A percentile compares a stretch with the other conserved stretches of the same genome.
Evolutionary conservation across 179 eudicot genomes (phyloP).

Genomic region (Carnegiea gigantea): DNA sequence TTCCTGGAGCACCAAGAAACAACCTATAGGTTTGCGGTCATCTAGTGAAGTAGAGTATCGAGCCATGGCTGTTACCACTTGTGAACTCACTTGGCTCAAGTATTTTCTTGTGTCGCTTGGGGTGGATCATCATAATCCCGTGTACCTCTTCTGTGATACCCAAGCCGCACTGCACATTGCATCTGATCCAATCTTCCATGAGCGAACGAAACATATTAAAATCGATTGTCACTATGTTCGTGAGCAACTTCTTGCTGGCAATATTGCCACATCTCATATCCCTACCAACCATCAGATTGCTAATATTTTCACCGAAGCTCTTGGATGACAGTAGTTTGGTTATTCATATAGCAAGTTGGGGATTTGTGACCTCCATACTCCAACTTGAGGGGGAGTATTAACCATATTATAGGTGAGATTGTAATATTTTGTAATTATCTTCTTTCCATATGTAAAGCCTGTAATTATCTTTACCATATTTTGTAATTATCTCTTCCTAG

Average conservation of each 20-base stretch:
- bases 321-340: not conserved
- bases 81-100: not conserved
- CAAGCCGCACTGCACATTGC: not conserved
- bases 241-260: not conserved
- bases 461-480: too few relatives aligned
- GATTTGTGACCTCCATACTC: too few relatives aligned
- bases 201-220: not conserved
- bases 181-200: not conserved
- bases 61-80: not conserved
- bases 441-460: too few relatives aligned
- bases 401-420: too few relatives aligned
- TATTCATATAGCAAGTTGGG: too few relatives aligned
- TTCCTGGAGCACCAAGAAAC: not conserved
- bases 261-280: not conserved
- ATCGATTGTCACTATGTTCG: not conserved
- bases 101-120: not conserved
- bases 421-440: too few relatives aligned
- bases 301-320: not conserved
- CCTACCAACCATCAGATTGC: not conserved
- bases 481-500: too few relatives aligned
- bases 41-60: not conserved
- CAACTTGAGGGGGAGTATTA: too few relatives aligned
- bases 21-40: not conserved
- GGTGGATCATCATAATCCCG: not conserved
- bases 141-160: not conserved